phyloP scores from a whole-genome alignment of 2,329 filamentous ascomycete species.

The Nigrograna mackinnonii region DNA sequence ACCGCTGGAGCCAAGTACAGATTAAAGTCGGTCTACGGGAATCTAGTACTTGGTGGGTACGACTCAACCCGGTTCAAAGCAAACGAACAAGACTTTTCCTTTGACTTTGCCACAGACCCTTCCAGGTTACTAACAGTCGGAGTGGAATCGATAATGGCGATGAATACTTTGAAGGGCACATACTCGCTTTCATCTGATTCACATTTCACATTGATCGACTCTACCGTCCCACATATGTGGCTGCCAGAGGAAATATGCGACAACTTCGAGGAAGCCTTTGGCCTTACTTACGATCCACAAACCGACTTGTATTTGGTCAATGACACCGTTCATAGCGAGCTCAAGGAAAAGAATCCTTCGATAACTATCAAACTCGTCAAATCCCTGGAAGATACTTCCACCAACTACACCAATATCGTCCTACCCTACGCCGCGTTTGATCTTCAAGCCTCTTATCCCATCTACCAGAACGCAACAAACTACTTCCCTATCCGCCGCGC shows the following conservation, averaged over 20 bases:
- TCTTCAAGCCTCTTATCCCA: slow-evolving; percentile 53
- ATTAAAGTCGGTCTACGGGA: slow-evolving; percentile 36
- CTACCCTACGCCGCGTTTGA: slow-evolving; percentile 55
- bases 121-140: slow-evolving; percentile 35
- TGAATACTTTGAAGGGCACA: slow-evolving; percentile 36
- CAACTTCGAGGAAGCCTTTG: slow-evolving; percentile 43
- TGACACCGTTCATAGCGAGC: slow-evolving; percentile 35
- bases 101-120: slow-evolving; percentile 33
- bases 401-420: slow-evolving; percentile 45
- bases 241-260: slow-evolving; percentile 44
- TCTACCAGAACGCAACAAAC: slow-evolving; percentile 62
- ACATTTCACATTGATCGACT: slow-evolving; percentile 44
- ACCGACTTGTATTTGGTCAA: slow-evolving; percentile 45
- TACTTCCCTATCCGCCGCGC: slow-evolving; percentile 70
- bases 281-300: slow-evolving; percentile 40
- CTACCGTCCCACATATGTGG: slow-evolving; percentile 46
- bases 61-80: slow-evolving; percentile 42
- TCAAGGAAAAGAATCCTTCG: slow-evolving; percentile 32
- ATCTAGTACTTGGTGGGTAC: slow-evolving; percentile 46
- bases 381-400: slow-evolving; percentile 29
- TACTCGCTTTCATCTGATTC: slow-evolving; percentile 31
- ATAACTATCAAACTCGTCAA: slow-evolving; percentile 43
- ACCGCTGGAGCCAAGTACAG: slow-evolving; percentile 40
- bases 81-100: slow-evolving; percentile 32
- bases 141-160: slow-evolving; percentile 35